Percentiles rank a stretch among this genome's conserved stretches.
Evolutionary conservation across 768 basidiomycete species (phyloP).

Genomic region (Kwoniella heveanensis): DNA sequence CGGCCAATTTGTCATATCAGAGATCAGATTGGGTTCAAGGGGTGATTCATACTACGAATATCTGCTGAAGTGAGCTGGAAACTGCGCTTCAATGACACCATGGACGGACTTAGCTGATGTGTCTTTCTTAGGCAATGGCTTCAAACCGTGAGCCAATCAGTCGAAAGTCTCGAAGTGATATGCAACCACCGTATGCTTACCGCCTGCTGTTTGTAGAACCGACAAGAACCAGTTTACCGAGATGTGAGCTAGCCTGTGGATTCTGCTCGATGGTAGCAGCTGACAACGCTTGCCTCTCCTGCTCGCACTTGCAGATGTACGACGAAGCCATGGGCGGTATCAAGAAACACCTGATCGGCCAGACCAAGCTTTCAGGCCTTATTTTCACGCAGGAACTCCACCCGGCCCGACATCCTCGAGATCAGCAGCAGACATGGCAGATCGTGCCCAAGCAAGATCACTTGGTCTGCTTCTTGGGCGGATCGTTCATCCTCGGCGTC

Average conservation of each 20-base stretch:
- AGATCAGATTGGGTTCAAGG: conserved; percentile 85
- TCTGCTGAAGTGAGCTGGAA: conserved; percentile 63
- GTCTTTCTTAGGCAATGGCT: conserved; percentile 69
- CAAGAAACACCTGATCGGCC: conserved; percentile 70
- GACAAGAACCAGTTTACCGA: conserved; percentile 73
- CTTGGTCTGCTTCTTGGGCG: conserved; percentile 91
- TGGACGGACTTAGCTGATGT: conserved; percentile 7
- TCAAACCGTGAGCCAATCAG: conserved; percentile 65
- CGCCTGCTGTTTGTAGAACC: conserved; percentile 57
- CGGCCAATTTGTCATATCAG: conserved; percentile 66
- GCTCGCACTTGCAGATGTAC: conserved; percentile 82
- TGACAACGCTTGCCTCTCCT: conserved; percentile 4
- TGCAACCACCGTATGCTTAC: conserved; percentile 6
- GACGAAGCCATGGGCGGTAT: conserved; percentile 80
- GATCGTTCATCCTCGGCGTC: conserved; percentile 86
- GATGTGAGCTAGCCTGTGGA: conserved; percentile 60
- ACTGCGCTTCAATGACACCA: neutral
- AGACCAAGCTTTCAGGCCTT: conserved; percentile 64
- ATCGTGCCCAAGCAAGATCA: conserved; percentile 89
- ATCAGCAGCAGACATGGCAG: conserved; percentile 62
- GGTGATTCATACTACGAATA: conserved; percentile 96
- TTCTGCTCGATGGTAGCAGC: neutral
- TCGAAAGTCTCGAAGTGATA: neutral
- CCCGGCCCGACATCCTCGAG: conserved; percentile 60
- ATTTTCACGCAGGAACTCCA: conserved; percentile 80